Evolutionary conservation across 108 stramenopile species (phyloP).

Genomic region (Pseudonitzschia multiseries): DNA sequence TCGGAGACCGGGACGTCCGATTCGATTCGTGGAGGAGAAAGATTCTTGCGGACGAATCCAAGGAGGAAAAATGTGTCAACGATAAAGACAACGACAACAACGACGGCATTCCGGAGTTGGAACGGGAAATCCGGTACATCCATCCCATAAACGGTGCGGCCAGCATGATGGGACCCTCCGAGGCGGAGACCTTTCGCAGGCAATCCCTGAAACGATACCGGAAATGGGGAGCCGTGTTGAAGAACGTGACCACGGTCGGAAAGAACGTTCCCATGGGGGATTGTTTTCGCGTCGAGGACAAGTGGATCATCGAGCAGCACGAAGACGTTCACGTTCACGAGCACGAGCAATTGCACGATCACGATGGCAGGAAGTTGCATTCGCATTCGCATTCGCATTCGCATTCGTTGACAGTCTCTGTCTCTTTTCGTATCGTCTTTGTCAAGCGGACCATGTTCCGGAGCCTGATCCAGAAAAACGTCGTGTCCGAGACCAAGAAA

Average conservation of each 20-base stretch:
- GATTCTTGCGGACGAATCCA: neutral
- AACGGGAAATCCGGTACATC: constrained; percentile 35
- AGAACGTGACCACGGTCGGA: constrained; percentile 34
- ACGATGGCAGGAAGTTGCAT: no score
- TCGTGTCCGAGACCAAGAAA: constrained; percentile 40
- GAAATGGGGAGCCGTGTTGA: constrained; percentile 33
- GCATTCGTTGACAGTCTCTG: constrained; percentile 35
- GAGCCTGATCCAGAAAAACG: constrained; percentile 54
- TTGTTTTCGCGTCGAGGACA: constrained; percentile 68
- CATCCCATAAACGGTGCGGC: constrained; percentile 33
- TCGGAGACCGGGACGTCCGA: constrained; percentile 52
- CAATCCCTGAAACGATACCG: constrained; percentile 40
- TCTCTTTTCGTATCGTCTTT: constrained; percentile 51
- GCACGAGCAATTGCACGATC: constrained; percentile 14
- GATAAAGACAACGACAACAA: neutral
- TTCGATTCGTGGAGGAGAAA: constrained; percentile 27
- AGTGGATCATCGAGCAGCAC: constrained; percentile 55
- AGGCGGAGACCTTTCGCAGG: constrained; percentile 29
- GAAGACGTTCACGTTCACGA: neutral
- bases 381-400: no score
- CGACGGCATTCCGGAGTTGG: constrained; percentile 17
- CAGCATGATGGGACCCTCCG: constrained; percentile 40
- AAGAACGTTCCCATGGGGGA: constrained; percentile 48
- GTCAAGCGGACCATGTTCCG: constrained; percentile 63
- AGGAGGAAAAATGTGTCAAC: neutral